Conservation (phyloP, 257 asterid species). For the Solanum chiquidenum region DNA sequence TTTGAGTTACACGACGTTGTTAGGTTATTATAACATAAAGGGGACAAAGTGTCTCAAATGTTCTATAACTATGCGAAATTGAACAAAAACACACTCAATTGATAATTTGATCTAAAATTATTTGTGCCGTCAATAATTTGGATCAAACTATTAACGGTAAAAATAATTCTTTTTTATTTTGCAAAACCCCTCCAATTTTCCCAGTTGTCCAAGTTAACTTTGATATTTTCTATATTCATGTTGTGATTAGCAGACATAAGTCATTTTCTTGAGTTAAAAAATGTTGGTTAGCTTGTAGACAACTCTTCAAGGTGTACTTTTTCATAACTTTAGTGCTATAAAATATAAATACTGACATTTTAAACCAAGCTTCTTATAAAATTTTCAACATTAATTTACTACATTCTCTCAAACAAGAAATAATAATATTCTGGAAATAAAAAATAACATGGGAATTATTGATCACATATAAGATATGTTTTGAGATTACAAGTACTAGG, state of each 20-base stretch:
- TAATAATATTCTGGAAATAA: too few species aligned
- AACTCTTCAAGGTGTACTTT: not conserved
- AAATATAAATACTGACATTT: not conserved
- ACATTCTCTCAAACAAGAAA: too few species aligned
- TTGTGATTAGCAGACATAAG: conserved; percentile 9
- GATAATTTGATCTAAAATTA: too few species aligned
- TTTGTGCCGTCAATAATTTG: not conserved
- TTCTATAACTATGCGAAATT: too few species aligned
- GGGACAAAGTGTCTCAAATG: too few species aligned
- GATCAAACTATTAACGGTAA: not conserved
- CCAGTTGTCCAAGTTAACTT: not conserved
- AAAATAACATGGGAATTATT: too few species aligned
- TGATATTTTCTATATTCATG: conserved; percentile 2
- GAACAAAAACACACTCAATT: too few species aligned
- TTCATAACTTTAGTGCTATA: not conserved
- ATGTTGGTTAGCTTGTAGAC: not conserved
- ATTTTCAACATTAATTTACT: not conserved
- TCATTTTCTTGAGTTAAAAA: conserved; percentile 18
- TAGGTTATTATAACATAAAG: too few species aligned
- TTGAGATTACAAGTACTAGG: too few species aligned
- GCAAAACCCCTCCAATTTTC: not conserved
- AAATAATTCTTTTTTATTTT: too few species aligned
- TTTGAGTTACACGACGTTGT: too few species aligned
- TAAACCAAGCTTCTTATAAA: not conserved
- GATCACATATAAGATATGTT: too few species aligned